Evolutionary conservation across 176 grass and related monocot species (phyloP), one percentile per base, ranked within the genome.

Genomic region (Cocos nucifera): DNA sequence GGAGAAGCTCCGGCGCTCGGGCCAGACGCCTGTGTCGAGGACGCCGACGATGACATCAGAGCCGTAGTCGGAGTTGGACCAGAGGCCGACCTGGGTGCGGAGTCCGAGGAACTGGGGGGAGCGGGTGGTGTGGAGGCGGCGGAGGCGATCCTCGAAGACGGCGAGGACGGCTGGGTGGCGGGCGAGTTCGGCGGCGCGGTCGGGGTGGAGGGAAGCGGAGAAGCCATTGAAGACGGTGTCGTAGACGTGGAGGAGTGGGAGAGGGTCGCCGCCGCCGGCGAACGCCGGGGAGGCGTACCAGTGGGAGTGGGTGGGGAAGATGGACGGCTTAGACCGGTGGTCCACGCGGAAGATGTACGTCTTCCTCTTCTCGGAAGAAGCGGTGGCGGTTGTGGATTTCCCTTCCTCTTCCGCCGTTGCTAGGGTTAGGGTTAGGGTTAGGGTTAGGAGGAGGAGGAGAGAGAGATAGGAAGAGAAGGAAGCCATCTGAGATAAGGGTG

Each of bases 81-180:
- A 97, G 2, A 91, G 93, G 4, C 87, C 87, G 4, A 97, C 69
- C 17, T 78, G 87, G n/a, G 88, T 80, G 61, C 87, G 84, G 30
- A 97, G 72, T n/a, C 93, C 93, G 55, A 97, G 57, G 62, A 97
- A 91, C 87, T 97, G 87, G 7, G 93, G 93, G 25, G 93, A 91
- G 15, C 93, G 54, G 58, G 93, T 92, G 51, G 93, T 97, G 84
- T 97, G 78, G 3, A 85, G 73, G 56, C 27, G 76, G 1, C 87
- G 80, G n/a, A 73, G 55, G n/a, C 64, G 78, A 78, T 97, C 92
- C 71, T 91, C 92, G 65, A 85, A 91, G 6, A 86, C 81, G 6
- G 87, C 87, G 51, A 97, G 84, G 48, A 97, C 80, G 29, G 81
- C 76, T n/a, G 84, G 81, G 73, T 88, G 79, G 44, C 64, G 62